These are phyloP conservation scores for Saturnispora sanitii DNA, from an alignment of 805 yeast genomes.

Conservation along the genomic window DNA sequence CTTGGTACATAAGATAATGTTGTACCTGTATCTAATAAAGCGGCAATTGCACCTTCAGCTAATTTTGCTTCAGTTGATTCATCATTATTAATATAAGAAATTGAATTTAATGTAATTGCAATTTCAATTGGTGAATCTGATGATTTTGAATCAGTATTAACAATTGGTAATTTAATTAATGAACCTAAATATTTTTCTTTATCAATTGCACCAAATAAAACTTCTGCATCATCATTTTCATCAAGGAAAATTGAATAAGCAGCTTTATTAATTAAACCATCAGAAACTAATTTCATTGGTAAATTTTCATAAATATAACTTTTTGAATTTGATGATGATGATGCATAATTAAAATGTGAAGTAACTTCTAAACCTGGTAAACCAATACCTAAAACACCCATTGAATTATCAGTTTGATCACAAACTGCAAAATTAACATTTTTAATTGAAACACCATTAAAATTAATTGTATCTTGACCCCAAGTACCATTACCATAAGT, in stretches of 20 bases:
- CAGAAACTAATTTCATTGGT: constrained; percentile 48
- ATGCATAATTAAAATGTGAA: too few species aligned
- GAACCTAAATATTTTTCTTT: constrained; percentile 49
- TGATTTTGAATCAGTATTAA: constrained; percentile 32
- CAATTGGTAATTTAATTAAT: constrained; percentile 39
- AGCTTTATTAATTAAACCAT: constrained; percentile 45
- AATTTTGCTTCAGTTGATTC: constrained; percentile 16
- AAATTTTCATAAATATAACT: constrained; percentile 49
- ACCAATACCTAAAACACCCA: constrained; percentile 72
- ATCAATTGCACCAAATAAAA: constrained; percentile 68
- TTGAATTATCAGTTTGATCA: constrained; percentile 47
- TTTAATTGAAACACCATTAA: constrained; percentile 40
- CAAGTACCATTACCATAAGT: constrained; percentile 41
- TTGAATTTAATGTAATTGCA: constrained; percentile 37
- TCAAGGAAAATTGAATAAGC: constrained; percentile 59
- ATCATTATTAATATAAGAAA: constrained; percentile 17
- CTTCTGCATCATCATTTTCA: constrained; percentile 35
- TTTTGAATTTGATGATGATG: constrained; percentile 6
- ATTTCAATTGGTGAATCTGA: constrained; percentile 35
- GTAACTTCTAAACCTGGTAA: constrained; percentile 61
- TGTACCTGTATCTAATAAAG: constrained; percentile 50
- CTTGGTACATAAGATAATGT: constrained; percentile 40
- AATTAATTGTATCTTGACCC: constrained; percentile 52
- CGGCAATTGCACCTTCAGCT: constrained; percentile 27
- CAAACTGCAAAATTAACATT: constrained; percentile 68